Base-by-base conservation (phyloP, 345 rosid species). In the Nasturtium officinale region DNA sequence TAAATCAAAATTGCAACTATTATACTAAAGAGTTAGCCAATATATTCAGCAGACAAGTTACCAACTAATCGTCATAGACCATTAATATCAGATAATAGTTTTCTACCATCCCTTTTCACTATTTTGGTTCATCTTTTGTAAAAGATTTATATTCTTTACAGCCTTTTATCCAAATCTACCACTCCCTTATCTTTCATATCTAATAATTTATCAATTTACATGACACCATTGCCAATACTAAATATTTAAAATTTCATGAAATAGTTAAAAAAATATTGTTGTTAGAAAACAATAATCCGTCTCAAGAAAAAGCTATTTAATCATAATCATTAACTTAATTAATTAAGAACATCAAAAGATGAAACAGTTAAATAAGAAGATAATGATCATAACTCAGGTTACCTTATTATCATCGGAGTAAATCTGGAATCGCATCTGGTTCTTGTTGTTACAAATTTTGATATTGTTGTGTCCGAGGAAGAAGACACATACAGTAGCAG, bases 361-460 rank as follows among this genome's bases (percentile, higher is more conserved):
- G 37, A 46, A 32, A 23, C 13, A 3, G 23, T 40, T 4, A 28
- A 32, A 25, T 3, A 55, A 54, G 21, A 30, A 53, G 6, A 62
- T 15, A 57, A 17, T 6, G 10, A 57, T 29, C 6, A 32, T 17
- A 2, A 25, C 40, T 30, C 12, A 46, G 33, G 67, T 42, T 74
- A 89, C 97, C 96, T 86, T 86, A 77, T 86, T 78, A 79, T 87
- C 97, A 80, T 87, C 92, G 9, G 81, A 45, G 83, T 86, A 91
- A 74, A 86, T 79, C 80, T 86, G 90, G 77, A 94, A 83, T 28
- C 87, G 81, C 28, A 82, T 79, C 67, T 81, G 85, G 54, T 85
- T 76, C 69, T 78, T 85, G 82, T 72, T 78, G 47, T 78, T 84
- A 69, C 35, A 62, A 8, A 55, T 32, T 63, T 76, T 76, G 75